Conservation (phyloP, 179 eudicot species). For the Gypsophila paniculata region DNA sequence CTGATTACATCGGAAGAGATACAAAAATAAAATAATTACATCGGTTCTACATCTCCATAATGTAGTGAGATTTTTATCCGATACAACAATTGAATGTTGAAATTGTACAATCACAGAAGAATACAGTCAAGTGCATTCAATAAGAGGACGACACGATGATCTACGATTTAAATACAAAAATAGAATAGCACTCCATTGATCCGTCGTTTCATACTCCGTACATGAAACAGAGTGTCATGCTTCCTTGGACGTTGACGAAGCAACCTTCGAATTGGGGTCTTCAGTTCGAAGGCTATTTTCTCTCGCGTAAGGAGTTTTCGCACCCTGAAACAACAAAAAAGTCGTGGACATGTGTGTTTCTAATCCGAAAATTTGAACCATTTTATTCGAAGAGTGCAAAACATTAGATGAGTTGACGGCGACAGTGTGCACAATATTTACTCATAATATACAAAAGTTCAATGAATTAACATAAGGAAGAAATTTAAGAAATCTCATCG, state of each 20-base stretch:
- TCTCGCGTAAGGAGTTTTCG: constrained; percentile 58
- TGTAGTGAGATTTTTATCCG: not conserved
- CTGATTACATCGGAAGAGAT: not conserved
- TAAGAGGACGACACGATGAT: not conserved
- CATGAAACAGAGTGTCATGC: constrained; percentile 10
- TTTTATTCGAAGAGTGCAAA: not conserved
- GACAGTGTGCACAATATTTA: not conserved
- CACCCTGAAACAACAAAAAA: constrained; percentile 51
- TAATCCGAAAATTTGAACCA: constrained; percentile 11
- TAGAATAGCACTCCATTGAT: not conserved
- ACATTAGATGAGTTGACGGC: not conserved
- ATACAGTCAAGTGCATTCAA: constrained; percentile 11
- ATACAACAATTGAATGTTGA: constrained; percentile 8
- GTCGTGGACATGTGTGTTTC: constrained; percentile 8
- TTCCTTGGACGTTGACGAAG: constrained; percentile 42
- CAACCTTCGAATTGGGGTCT: constrained; percentile 25
- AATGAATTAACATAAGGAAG: not conserved
- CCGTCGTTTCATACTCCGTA: not conserved
- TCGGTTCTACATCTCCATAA: not conserved
- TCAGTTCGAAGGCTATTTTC: constrained; percentile 68
- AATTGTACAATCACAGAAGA: constrained; percentile 12
- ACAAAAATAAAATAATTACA: not conserved
- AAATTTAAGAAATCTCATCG: not conserved
- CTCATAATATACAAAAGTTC: not conserved
- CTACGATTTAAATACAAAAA: constrained; percentile 11